These are phyloP conservation scores for Eucalyptus brandiana DNA, from an alignment of 345 rosid genomes.

Conservation along the genomic window DNA sequence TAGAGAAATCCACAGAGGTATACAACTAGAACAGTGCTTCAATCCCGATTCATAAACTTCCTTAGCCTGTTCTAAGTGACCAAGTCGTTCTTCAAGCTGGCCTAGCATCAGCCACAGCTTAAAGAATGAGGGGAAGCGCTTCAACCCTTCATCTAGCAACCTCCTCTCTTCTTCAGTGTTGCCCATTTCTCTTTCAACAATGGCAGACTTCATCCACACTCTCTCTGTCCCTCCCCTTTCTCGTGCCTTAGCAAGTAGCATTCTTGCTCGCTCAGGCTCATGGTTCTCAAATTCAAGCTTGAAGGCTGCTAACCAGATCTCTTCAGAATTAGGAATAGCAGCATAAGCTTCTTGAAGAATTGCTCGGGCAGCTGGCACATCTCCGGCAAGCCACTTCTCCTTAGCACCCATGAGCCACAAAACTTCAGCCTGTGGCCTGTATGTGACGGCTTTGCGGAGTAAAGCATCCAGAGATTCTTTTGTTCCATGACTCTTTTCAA, in stretches of 20 bases:
- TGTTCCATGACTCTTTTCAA: constrained; percentile 92
- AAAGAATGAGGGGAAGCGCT: constrained; percentile 69
- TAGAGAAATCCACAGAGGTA: constrained; percentile 72
- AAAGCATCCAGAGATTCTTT: constrained; percentile 86
- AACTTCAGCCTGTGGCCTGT: constrained; percentile 90
- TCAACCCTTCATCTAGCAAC: constrained; percentile 75
- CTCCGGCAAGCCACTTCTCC: constrained; percentile 98
- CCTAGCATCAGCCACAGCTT: constrained; percentile 95
- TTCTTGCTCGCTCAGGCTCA: constrained; percentile 94
- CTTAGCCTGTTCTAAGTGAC: constrained; percentile 44
- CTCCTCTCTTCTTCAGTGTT: constrained; percentile 68
- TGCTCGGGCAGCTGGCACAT: constrained; percentile 86
- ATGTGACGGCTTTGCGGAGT: constrained; percentile 75
- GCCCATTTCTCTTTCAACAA: constrained; percentile 88
- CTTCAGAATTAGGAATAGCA: constrained; percentile 88
- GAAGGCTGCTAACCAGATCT: constrained; percentile 94
- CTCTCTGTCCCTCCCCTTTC: constrained; percentile 96
- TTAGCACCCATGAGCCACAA: constrained; percentile 98
- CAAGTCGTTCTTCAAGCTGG: constrained; percentile 82
- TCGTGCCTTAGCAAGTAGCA: constrained; percentile 85
- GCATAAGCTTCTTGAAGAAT: constrained; percentile 93
- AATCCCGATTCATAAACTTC: constrained; percentile 59
- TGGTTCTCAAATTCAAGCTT: constrained; percentile 97
- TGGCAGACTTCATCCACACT: constrained; percentile 97
- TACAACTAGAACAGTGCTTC: constrained; percentile 52